Conservation (phyloP, 768 basidiomycete species). For the Tulasnella calospora region DNA sequence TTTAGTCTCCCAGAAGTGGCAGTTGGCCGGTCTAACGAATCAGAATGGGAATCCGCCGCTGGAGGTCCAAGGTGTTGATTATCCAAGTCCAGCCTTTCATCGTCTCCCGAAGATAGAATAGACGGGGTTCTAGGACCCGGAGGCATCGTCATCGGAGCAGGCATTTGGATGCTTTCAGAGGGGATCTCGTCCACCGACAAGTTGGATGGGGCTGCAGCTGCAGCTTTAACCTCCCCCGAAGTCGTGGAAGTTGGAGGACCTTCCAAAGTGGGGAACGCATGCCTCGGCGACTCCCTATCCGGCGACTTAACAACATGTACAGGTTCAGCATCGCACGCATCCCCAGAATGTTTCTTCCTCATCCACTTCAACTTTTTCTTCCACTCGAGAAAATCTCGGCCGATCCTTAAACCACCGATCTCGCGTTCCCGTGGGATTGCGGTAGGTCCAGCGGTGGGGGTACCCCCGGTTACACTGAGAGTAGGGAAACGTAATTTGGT, state of each 20-base stretch:
- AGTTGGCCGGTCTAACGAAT: too few relatives aligned
- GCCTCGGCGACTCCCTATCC: background rate
- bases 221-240: background rate
- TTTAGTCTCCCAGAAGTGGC: too few relatives aligned
- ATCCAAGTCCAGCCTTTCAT: background rate
- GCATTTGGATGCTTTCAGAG: background rate
- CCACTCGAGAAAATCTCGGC: background rate
- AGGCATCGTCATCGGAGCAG: background rate
- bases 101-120: background rate
- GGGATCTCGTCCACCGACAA: background rate
- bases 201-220: background rate
- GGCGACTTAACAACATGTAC: background rate
- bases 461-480: background rate
- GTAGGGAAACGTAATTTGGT: background rate
- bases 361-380: constrained; percentile 4
- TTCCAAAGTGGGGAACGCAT: background rate
- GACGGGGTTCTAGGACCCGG: background rate
- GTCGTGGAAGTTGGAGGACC: background rate
- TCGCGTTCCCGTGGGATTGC: background rate
- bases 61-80: too few relatives aligned
- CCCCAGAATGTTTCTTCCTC: background rate
- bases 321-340: background rate
- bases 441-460: background rate
- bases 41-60: too few relatives aligned
- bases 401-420: constrained; percentile 10